Conservation (phyloP, 164 flowering plant genomes). For the Nelumbo lutea region DNA sequence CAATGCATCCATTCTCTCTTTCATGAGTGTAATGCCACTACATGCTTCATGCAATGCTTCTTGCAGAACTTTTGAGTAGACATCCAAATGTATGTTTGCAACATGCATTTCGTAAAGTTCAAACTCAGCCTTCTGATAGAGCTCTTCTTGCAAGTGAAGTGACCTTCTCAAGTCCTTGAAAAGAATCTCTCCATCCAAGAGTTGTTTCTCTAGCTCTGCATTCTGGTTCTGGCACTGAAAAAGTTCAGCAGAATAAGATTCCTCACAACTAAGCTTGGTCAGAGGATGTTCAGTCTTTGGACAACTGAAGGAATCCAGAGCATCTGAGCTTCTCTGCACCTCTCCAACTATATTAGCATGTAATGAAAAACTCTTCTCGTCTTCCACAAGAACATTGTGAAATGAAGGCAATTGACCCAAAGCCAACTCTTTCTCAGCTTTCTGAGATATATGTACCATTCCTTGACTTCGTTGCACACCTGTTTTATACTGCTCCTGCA, state of each 20-base stretch:
- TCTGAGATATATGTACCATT: neutral
- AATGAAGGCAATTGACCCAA: constrained; percentile 5
- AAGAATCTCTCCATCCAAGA: constrained; percentile 39
- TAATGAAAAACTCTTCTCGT: neutral
- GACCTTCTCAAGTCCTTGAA: constrained; percentile 50
- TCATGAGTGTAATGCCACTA: constrained; percentile 32
- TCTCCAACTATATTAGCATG: constrained; percentile 1
- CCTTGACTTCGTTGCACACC: neutral
- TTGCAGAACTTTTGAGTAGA: constrained; percentile 51
- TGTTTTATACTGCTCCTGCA: constrained; percentile 12
- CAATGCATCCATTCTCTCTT: constrained; percentile 36
- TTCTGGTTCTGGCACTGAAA: constrained; percentile 28
- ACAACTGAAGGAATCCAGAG: constrained; percentile 1
- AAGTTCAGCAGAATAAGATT: constrained; percentile 16
- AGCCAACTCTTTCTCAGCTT: constrained; percentile 5
- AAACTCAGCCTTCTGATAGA: constrained; percentile 55
- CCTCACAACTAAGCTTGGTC: constrained; percentile 17
- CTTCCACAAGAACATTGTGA: constrained; percentile 1
- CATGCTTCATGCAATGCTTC: constrained; percentile 53
- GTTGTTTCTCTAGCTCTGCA: constrained; percentile 27
- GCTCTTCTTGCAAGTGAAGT: constrained; percentile 56
- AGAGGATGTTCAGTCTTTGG: constrained; percentile 9
- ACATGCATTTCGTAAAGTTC: constrained; percentile 60
- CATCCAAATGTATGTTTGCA: constrained; percentile 48
- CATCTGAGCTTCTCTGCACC: constrained; percentile 6